A percentile compares a stretch with the other conserved stretches of the same genome.
Conservation (phyloP, 352 stramenopile genomes). For the Globisporangium iwayamae region DNA sequence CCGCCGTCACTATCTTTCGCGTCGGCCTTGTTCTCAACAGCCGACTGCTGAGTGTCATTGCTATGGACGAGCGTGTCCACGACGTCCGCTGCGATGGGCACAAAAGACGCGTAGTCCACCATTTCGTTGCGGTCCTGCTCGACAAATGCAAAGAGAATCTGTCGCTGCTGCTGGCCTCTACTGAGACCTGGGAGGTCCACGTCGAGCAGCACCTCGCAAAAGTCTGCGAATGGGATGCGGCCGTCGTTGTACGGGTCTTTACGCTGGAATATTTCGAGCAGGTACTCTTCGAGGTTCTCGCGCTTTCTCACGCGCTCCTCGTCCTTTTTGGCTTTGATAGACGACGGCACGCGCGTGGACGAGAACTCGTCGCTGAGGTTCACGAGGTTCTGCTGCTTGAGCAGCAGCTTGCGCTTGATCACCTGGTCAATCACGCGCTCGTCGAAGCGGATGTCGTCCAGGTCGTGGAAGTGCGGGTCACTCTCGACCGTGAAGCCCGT, state of each 20-base stretch:
- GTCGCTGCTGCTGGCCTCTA: constrained; percentile 25
- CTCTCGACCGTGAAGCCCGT: constrained; percentile 58
- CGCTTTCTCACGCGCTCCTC: constrained; percentile 33
- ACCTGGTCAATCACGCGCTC: constrained; percentile 52
- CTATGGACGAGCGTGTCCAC: constrained; percentile 36
- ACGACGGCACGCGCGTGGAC: constrained; percentile 44
- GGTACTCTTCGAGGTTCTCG: constrained; percentile 48
- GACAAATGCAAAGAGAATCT: constrained; percentile 55
- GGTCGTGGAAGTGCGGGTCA: constrained; percentile 54
- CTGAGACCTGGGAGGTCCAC: constrained; percentile 31
- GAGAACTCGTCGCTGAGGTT: constrained; percentile 61
- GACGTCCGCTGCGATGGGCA: constrained; percentile 44
- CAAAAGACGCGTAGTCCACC: constrained; percentile 49
- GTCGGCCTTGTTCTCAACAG: constrained; percentile 8
- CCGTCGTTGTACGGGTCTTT: constrained; percentile 67
- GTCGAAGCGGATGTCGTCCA: constrained; percentile 43
- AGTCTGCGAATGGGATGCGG: constrained; percentile 40
- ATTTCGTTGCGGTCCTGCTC: constrained; percentile 54
- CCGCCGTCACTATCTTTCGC: constrained; percentile 8
- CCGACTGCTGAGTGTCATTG: neutral
- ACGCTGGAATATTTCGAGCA: constrained; percentile 60
- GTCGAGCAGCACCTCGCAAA: constrained; percentile 33
- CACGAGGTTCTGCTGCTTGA: constrained; percentile 39
- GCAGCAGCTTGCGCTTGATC: constrained; percentile 50
- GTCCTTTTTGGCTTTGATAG: constrained; percentile 31